These are phyloP conservation scores for Knoxia roxburghii DNA, from an alignment of 257 asterid species.

Conservation along the genomic window DNA sequence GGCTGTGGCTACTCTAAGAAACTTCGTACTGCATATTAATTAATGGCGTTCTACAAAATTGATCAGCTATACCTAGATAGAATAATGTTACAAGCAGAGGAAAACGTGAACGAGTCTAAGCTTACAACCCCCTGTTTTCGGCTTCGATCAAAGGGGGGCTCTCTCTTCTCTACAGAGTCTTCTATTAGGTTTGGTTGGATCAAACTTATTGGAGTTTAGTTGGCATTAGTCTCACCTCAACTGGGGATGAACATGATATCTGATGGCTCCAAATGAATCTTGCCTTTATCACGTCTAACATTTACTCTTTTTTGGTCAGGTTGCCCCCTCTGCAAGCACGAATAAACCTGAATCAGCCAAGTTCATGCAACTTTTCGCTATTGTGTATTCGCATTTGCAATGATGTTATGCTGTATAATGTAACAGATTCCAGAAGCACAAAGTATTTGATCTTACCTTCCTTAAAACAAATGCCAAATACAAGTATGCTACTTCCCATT, in stretches of 20 bases:
- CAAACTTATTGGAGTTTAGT: not conserved
- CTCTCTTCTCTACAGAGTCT: not conserved
- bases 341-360: not conserved
- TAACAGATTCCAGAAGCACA: not conserved
- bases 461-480: conserved; percentile 71
- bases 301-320: conserved; percentile 40
- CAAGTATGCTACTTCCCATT: conserved; percentile 96
- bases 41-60: not conserved
- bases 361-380: not conserved
- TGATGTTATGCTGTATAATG: not conserved
- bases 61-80: not conserved
- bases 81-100: not conserved
- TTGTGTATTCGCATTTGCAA: not conserved
- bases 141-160: too few species aligned
- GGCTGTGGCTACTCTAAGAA: not conserved
- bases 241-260: conserved; percentile 47
- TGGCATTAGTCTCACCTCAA: conserved; percentile 11
- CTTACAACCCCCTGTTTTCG: not conserved
- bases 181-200: not conserved
- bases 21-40: not conserved
- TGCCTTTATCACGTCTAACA: conserved; percentile 57
- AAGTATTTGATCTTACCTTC: conserved; percentile 41
- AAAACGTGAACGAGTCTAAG: not conserved
- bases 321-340: conserved; percentile 55
- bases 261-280: conserved; percentile 59